Percentiles rank a stretch among this genome's conserved stretches.
Evolutionary conservation across 2,329 filamentous ascomycete genomes (phyloP).

Genomic region (Bimuria novae-zelandiae): DNA sequence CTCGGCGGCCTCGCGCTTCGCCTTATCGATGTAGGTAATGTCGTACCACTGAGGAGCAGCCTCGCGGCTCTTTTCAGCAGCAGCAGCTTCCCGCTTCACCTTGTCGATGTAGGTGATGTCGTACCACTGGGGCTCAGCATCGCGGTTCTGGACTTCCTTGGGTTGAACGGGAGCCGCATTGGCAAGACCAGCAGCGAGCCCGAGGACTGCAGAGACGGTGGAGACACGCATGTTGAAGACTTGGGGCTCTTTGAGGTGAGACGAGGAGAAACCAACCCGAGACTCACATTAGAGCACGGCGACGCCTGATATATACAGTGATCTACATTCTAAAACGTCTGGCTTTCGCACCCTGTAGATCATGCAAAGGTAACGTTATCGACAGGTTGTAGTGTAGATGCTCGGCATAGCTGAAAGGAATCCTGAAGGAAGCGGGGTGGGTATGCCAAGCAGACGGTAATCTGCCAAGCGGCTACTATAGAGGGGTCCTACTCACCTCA

Average conservation of each 20-base stretch:
- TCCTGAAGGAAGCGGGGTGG: constrained; percentile 1
- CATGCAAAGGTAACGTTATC: neutral
- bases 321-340: neutral
- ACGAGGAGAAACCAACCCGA: neutral
- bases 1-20: neutral
- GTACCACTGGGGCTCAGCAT: constrained; percentile 3
- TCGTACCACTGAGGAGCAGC: neutral
- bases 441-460: neutral
- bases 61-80: neutral
- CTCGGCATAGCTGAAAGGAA: neutral
- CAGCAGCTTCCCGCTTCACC: too few species aligned
- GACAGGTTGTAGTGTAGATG: neutral
- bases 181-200: constrained; percentile 11
- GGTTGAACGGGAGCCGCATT: constrained; percentile 9
- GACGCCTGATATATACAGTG: neutral
- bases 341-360: neutral
- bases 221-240: constrained; percentile 11
- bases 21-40: neutral
- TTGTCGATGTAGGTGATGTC: neutral
- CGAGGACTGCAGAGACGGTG: constrained; percentile 10
- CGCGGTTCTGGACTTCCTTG: constrained; percentile 11
- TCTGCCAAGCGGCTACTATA: neutral
- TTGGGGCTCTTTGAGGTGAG: neutral
- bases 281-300: neutral
- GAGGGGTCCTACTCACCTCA: neutral